A percentile compares a stretch with the other conserved stretches of the same genome.
Conservation (phyloP, 805 yeast genomes). For the Candida piceae region DNA sequence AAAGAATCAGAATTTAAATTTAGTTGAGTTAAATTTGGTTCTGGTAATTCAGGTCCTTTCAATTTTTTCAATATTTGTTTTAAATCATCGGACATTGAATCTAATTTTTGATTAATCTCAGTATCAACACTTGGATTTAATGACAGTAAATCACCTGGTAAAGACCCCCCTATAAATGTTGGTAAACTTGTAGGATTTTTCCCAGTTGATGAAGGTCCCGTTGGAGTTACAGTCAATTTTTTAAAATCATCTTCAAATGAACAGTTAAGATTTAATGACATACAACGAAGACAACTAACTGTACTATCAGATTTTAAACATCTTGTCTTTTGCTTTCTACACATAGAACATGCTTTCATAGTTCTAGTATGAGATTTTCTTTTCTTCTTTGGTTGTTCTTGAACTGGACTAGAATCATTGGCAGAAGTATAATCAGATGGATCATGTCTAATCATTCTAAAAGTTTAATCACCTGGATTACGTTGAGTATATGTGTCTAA, state of each 20-base stretch:
- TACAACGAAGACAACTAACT: conserved; percentile 53
- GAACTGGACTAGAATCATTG: background rate
- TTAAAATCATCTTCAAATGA: conserved; percentile 37
- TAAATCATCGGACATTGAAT: conserved; percentile 9
- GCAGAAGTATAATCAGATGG: background rate
- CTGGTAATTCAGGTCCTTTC: conserved; percentile 6
- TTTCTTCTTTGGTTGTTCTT: conserved; percentile 6
- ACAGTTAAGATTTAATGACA: conserved; percentile 46
- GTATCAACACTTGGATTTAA: too few relatives aligned
- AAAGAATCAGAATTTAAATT: background rate
- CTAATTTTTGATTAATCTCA: conserved; percentile 2
- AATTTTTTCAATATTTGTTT: conserved; percentile 10
- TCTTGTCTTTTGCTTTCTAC: conserved; percentile 38
- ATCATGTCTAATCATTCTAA: too few relatives aligned
- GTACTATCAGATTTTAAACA: conserved; percentile 52
- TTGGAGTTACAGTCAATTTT: background rate
- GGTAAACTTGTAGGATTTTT: background rate
- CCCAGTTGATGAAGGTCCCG: background rate
- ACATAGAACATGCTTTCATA: conserved; percentile 29
- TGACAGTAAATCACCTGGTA: too few relatives aligned
- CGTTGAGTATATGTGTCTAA: too few relatives aligned
- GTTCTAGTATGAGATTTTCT: conserved; percentile 22
- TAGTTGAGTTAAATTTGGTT: conserved; percentile 2
- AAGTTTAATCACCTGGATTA: too few relatives aligned
- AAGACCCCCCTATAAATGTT: too few relatives aligned